Conservation (phyloP, 768 basidiomycete species). For the Hericium erinaceus region DNA sequence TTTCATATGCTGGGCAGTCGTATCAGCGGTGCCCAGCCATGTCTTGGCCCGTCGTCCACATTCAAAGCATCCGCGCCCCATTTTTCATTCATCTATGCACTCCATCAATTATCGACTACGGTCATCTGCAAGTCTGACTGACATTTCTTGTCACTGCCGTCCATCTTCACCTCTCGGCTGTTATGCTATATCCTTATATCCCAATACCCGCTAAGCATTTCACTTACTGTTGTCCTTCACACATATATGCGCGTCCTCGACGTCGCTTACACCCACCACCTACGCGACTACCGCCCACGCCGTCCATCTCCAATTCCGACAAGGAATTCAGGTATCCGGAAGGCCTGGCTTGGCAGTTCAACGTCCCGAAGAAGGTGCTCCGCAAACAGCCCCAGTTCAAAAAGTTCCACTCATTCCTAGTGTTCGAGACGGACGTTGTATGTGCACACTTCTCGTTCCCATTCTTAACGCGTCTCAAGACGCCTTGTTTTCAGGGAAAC, state of each 20-base stretch:
- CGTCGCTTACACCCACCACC: background rate
- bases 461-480: background rate
- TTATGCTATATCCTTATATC: background rate
- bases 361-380: constrained; percentile 80
- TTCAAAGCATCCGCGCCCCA: background rate
- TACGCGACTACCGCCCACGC: background rate
- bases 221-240: background rate
- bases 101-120: background rate
- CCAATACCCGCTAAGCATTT: background rate
- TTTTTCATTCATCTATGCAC: background rate
- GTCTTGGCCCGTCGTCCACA: background rate
- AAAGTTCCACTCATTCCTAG: constrained; percentile 91
- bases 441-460: constrained; percentile 19
- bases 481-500: constrained; percentile 59
- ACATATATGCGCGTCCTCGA: background rate
- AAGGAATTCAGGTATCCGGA: constrained; percentile 70
- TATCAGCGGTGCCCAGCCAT: background rate
- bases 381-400: constrained; percentile 87
- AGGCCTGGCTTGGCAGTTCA: constrained; percentile 94
- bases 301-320: background rate
- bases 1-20: background rate
- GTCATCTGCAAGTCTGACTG: background rate
- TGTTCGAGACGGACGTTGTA: constrained; percentile 96
- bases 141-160: background rate
- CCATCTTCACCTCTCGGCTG: background rate